Percentiles rank a stretch among this genome's conserved stretches.
Conservation (phyloP, 805 yeast species). For the Pichia thaimueangensis region DNA sequence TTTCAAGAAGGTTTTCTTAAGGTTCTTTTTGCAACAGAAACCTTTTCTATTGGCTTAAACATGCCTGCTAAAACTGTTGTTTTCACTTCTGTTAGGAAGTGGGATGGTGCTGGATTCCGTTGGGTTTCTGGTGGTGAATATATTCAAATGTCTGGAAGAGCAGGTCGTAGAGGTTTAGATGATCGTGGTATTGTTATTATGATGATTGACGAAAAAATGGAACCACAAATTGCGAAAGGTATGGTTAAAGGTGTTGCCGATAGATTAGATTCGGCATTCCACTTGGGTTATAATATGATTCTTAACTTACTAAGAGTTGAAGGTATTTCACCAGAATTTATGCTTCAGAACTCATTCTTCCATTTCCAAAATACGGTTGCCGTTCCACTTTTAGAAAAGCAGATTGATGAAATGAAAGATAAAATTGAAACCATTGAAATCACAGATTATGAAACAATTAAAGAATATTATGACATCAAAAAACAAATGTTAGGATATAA, state of each 20-base stretch:
- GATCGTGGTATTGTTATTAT: slow-evolving; percentile 98
- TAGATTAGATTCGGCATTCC: slow-evolving; percentile 95
- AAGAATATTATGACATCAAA: slow-evolving; percentile 77
- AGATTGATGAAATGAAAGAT: slow-evolving; percentile 47
- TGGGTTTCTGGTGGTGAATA: slow-evolving; percentile 99
- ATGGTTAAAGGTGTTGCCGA: slow-evolving; percentile 99
- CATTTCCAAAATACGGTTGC: slow-evolving; percentile 92
- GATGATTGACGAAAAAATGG: slow-evolving; percentile 99
- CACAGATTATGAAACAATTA: slow-evolving; percentile 68
- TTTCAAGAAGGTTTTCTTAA: slow-evolving; percentile 96
- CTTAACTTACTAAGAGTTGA: slow-evolving; percentile 93
- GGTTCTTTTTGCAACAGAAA: slow-evolving; percentile 95
- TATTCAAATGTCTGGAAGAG: slow-evolving; percentile 99
- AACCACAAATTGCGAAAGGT: slow-evolving; percentile 97
- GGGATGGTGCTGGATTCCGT: slow-evolving; percentile 97
- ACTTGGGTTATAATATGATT: slow-evolving; percentile 95
- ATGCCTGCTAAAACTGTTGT: slow-evolving; percentile 99
- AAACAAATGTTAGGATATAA: slow-evolving; percentile 66
- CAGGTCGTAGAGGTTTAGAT: slow-evolving; percentile 99
- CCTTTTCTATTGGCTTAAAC: slow-evolving; percentile 95
- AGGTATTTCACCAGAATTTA: slow-evolving; percentile 96
- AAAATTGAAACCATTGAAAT: slow-evolving; percentile 46
- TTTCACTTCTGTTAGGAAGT: slow-evolving; percentile 92
- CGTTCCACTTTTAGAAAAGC: slow-evolving; percentile 76
- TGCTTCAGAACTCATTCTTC: slow-evolving; percentile 89